A percentile compares a stretch with the other conserved stretches of the same genome.
Evolutionary conservation across 768 basidiomycete species (phyloP).

Genomic region (Suillus subluteus): DNA sequence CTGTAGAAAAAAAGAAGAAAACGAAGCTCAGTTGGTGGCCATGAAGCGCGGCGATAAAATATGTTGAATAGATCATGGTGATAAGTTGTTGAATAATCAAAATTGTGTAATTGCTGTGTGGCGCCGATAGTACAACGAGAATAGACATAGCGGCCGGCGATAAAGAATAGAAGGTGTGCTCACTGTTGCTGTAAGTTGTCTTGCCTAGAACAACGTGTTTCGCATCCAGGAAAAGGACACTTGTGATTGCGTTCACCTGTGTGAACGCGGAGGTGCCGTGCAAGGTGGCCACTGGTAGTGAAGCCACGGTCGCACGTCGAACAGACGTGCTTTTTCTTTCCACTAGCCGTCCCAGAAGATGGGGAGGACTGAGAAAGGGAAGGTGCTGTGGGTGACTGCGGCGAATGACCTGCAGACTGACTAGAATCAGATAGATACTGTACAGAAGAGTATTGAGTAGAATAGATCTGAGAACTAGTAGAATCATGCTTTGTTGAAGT

Average conservation of each 20-base stretch:
- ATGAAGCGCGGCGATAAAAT: slow-evolving; percentile 10
- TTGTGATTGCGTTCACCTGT: slow-evolving; percentile 92
- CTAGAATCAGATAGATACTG: slow-evolving; percentile 32
- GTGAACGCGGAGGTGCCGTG: slow-evolving; percentile 86
- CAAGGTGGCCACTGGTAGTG: slow-evolving; percentile 88
- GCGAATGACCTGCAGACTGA: slow-evolving; percentile 21
- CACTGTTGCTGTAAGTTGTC: slow-evolving; percentile 72
- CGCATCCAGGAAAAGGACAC: slow-evolving; percentile 95
- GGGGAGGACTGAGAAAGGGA: slow-evolving; percentile 15
- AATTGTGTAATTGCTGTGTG: slow-evolving; percentile 7
- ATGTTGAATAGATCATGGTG: slow-evolving; percentile 16
- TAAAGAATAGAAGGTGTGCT: slow-evolving; percentile 14
- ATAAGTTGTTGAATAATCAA: neutral
- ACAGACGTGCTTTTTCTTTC: slow-evolving; percentile 61
- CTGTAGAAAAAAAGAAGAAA: slow-evolving; percentile 39
- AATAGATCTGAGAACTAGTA: slow-evolving; percentile 17
- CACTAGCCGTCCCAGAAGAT: slow-evolving; percentile 5
- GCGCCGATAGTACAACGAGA: slow-evolving; percentile 10
- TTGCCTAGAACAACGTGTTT: slow-evolving; percentile 87
- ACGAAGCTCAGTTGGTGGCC: slow-evolving; percentile 15
- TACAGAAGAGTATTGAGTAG: slow-evolving; percentile 23
- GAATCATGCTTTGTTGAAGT: slow-evolving; percentile 29
- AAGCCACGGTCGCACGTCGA: slow-evolving; percentile 75
- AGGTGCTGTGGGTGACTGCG: slow-evolving; percentile 16
- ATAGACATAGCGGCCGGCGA: slow-evolving; percentile 7